Evolutionary conservation across 2,329 filamentous ascomycete genomes (phyloP).

Genomic region (Xylariales sp.): DNA sequence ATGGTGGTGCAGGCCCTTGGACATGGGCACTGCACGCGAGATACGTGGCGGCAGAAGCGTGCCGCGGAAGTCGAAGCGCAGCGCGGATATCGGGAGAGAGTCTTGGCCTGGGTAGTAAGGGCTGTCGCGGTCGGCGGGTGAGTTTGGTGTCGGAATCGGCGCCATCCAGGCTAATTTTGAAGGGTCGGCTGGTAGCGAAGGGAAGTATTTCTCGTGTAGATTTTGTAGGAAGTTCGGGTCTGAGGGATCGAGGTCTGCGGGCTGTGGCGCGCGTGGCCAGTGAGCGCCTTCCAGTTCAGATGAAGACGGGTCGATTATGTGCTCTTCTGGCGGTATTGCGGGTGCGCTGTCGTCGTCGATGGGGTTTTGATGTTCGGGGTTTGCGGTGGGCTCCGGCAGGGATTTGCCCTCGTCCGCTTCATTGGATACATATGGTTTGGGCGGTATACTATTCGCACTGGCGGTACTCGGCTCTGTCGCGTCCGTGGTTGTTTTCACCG

Average conservation of each 20-base stretch:
- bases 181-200: constrained; percentile 84
- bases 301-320: constrained; percentile 33
- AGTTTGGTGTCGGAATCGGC: constrained; percentile 73
- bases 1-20: constrained; percentile 90
- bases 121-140: constrained; percentile 73
- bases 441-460: constrained; percentile 5
- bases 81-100: constrained; percentile 76
- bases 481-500: constrained; percentile 15
- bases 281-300: constrained; percentile 57
- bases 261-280: constrained; percentile 66
- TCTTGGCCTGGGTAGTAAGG: constrained; percentile 84
- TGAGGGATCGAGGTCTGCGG: constrained; percentile 82
- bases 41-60: constrained; percentile 80
- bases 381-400: constrained; percentile 5
- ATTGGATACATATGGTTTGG: constrained; percentile 37
- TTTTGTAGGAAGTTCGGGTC: constrained; percentile 85
- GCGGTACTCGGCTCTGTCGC: background rate
- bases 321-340: constrained; percentile 32
- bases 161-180: constrained; percentile 91
- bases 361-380: constrained; percentile 42
- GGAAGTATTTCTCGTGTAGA: constrained; percentile 94
- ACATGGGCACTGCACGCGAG: constrained; percentile 78
- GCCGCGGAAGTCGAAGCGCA: constrained; percentile 91
- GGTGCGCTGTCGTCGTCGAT: constrained; percentile 43
- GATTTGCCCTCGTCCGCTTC: constrained; percentile 22